Evolutionary conservation across 495 filamentous ascomycete species (phyloP).

Genomic region (Achaetomiella virescens): DNA sequence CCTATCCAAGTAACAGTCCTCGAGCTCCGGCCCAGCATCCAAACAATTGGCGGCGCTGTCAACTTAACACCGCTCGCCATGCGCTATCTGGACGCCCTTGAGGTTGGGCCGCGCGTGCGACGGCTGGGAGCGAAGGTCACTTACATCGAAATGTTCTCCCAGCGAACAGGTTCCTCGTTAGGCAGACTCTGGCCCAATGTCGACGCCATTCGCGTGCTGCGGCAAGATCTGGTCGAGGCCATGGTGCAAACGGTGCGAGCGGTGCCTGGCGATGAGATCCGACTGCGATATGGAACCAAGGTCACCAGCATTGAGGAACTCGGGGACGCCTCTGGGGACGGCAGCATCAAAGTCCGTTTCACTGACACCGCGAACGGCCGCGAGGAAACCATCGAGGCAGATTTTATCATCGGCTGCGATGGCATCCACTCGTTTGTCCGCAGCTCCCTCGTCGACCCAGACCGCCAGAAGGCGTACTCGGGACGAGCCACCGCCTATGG

Average conservation of each 20-base stretch:
- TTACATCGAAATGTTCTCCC: slow-evolving; percentile 42
- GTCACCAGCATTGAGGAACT: slow-evolving; percentile 14
- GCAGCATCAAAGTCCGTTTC: neutral
- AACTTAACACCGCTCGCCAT: slow-evolving; percentile 59
- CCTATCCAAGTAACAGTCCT: slow-evolving; percentile 48
- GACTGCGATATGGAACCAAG: slow-evolving; percentile 30
- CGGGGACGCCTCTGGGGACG: slow-evolving; percentile 21
- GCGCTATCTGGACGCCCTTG: slow-evolving; percentile 50
- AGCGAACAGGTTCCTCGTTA: slow-evolving; percentile 43
- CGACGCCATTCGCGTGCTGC: slow-evolving; percentile 44
- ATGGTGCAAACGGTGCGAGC: slow-evolving; percentile 36
- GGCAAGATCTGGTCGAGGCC: slow-evolving; percentile 42
- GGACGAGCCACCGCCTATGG: slow-evolving; percentile 51
- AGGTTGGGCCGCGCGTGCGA: slow-evolving; percentile 40
- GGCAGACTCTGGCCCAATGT: slow-evolving; percentile 41
- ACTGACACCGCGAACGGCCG: slow-evolving; percentile 21
- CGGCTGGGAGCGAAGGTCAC: slow-evolving; percentile 37
- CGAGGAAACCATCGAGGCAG: slow-evolving; percentile 36
- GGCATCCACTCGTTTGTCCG: slow-evolving; percentile 57
- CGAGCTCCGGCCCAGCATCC: slow-evolving; percentile 49
- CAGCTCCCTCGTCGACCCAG: slow-evolving; percentile 46
- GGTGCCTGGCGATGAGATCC: slow-evolving; percentile 13
- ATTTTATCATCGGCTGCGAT: slow-evolving; percentile 56
- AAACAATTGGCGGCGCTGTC: slow-evolving; percentile 55
- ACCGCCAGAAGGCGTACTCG: slow-evolving; percentile 46